Evolutionary conservation across 2,329 filamentous ascomycete species (phyloP).

Genomic region (Alternaria triticimaculans): DNA sequence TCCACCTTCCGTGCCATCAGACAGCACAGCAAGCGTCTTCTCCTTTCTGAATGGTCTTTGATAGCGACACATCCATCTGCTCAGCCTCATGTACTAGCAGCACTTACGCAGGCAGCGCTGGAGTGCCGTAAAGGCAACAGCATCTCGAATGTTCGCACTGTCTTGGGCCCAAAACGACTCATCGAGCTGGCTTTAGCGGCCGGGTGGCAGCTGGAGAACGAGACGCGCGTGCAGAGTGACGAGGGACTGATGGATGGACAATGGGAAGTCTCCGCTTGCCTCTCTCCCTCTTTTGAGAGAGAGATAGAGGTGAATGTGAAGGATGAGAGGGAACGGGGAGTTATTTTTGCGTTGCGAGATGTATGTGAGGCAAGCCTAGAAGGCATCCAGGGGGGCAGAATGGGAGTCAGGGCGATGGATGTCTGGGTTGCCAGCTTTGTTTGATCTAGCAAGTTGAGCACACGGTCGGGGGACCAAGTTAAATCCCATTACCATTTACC

Average conservation of each 20-base stretch:
- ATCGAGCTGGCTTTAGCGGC: slow-evolving; percentile 42
- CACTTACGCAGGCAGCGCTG: slow-evolving; percentile 53
- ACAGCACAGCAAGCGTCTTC: slow-evolving; percentile 46
- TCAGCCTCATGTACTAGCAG: slow-evolving; percentile 60
- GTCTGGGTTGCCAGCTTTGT: slow-evolving; percentile 29
- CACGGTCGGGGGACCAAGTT: background rate
- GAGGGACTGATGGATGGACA: slow-evolving; percentile 57
- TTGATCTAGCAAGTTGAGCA: background rate
- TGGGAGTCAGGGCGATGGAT: slow-evolving; percentile 27
- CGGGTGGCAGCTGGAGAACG: slow-evolving; percentile 50
- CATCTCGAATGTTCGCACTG: slow-evolving; percentile 57
- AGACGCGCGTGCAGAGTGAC: slow-evolving; percentile 48
- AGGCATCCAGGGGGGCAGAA: slow-evolving; percentile 14
- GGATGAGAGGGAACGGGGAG: slow-evolving; percentile 21
- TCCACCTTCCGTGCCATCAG: slow-evolving; percentile 49
- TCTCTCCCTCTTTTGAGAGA: slow-evolving; percentile 17
- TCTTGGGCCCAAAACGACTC: slow-evolving; percentile 54
- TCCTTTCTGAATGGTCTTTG: slow-evolving; percentile 58
- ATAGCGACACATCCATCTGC: slow-evolving; percentile 49
- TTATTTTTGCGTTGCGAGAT: slow-evolving; percentile 22
- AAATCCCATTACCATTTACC: background rate
- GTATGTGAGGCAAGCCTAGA: slow-evolving; percentile 30
- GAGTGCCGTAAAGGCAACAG: slow-evolving; percentile 52
- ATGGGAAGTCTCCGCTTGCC: slow-evolving; percentile 30
- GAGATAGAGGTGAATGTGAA: slow-evolving; percentile 19